Conservation (phyloP, 495 filamentous ascomycete species). For the Hypoxylon subgilvum region DNA sequence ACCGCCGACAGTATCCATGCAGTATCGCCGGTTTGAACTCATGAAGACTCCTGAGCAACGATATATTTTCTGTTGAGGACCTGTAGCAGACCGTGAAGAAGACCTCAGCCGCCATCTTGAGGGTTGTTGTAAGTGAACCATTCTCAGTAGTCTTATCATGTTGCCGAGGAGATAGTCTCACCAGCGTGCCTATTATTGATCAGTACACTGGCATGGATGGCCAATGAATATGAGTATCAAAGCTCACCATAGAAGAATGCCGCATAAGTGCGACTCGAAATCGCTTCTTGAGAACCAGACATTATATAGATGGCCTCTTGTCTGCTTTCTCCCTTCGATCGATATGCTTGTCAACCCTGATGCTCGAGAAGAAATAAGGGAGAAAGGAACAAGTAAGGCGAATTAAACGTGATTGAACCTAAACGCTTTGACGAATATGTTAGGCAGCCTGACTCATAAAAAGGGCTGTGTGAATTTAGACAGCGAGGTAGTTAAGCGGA, state of each 20-base stretch:
- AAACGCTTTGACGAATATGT: no score
- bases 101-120: conserved; percentile 78
- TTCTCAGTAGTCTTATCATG: not conserved
- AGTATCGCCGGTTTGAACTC: conserved; percentile 77
- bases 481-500: no score
- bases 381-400: no score
- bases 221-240: not conserved
- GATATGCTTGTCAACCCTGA: no score
- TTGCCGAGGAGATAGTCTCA: conserved; percentile 2
- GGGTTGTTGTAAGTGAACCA: conserved; percentile 49
- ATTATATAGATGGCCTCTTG: not conserved
- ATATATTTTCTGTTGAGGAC: conserved; percentile 40
- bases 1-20: conserved; percentile 71
- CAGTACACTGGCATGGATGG: not conserved
- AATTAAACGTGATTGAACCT: no score
- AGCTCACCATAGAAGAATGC: conserved; percentile 73
- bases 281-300: not conserved
- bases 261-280: conserved; percentile 44
- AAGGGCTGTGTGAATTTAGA: no score
- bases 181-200: conserved; percentile 47
- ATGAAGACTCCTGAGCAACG: conserved; percentile 61
- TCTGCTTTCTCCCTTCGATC: not conserved
- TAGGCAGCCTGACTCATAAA: no score
- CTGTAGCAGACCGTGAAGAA: conserved; percentile 84
- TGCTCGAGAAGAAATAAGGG: no score